Percentiles rank a stretch among this genome's conserved stretches.
phyloP scores from a whole-genome alignment of 306 rosid genomes.

The Pachyrhizus erosus region DNA sequence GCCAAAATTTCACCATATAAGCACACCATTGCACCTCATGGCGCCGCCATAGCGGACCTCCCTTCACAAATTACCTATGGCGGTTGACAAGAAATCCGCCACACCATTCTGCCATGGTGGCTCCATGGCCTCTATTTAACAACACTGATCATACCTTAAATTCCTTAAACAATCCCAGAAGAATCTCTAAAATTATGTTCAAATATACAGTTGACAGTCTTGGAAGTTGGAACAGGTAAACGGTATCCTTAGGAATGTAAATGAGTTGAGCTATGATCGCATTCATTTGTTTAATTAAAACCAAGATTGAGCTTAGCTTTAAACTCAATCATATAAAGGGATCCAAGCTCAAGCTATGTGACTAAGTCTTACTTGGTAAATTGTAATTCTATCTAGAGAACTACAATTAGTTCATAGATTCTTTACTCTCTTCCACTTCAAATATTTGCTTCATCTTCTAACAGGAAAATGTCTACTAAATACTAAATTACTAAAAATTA shows the following conservation, averaged over 20 bases:
- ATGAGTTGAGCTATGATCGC: not conserved
- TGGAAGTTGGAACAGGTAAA: slow-evolving; percentile 18
- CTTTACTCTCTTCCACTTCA: not conserved
- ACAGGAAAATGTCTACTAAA: not conserved
- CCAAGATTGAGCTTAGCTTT: not conserved
- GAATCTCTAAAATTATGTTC: not conserved
- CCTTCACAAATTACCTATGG: too few relatives aligned
- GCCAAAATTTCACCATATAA: too few relatives aligned
- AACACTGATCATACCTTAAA: slow-evolving; percentile 16
- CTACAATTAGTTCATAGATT: not conserved
- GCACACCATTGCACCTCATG: too few relatives aligned
- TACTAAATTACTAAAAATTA: not conserved
- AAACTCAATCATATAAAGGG: not conserved
- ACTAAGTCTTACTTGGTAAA: not conserved
- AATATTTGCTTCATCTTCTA: not conserved
- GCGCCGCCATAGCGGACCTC: too few relatives aligned
- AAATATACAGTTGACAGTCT: not conserved
- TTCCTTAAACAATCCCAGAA: not conserved
- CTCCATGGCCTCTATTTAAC: too few relatives aligned
- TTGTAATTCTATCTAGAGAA: not conserved
- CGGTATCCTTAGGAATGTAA: not conserved
- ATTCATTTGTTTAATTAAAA: not conserved
- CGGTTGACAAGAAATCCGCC: too few relatives aligned
- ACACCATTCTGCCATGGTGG: too few relatives aligned
- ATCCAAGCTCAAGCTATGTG: not conserved